Evolutionary conservation across 352 stramenopile genomes (phyloP).

Genomic region (Phytopythium delawarense): DNA sequence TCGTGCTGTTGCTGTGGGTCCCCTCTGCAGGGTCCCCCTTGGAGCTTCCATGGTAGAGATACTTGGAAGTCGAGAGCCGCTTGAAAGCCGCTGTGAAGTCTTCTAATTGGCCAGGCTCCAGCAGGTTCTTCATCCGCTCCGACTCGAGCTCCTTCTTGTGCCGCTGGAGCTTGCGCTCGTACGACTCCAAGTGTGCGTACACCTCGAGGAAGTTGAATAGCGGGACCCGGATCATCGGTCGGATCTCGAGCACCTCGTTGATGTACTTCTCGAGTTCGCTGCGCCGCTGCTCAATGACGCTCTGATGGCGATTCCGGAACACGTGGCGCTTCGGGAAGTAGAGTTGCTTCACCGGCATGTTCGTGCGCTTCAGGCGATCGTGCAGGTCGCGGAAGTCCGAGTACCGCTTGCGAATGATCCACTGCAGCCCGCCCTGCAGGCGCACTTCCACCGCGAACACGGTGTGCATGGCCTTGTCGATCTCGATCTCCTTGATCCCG

Average conservation of each 20-base stretch:
- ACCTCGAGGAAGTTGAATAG: constrained; percentile 89
- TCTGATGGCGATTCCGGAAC: constrained; percentile 81
- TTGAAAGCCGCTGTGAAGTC: constrained; percentile 79
- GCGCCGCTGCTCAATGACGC: constrained; percentile 81
- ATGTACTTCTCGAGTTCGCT: constrained; percentile 87
- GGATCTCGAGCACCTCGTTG: constrained; percentile 81
- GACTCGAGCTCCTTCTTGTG: constrained; percentile 87
- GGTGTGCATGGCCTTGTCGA: constrained; percentile 80
- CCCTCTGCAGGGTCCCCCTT: constrained; percentile 23
- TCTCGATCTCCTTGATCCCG: constrained; percentile 71
- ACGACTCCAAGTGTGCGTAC: constrained; percentile 85
- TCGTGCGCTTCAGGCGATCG: constrained; percentile 78
- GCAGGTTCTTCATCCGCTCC: constrained; percentile 85
- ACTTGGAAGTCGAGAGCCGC: constrained; percentile 79
- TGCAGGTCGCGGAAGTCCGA: constrained; percentile 87
- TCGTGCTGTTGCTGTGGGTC: constrained; percentile 13
- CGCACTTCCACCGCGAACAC: constrained; percentile 79
- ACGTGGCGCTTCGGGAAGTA: constrained; percentile 85
- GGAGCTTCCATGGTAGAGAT: constrained; percentile 65
- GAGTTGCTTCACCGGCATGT: constrained; percentile 67
- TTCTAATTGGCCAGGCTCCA: constrained; percentile 51
- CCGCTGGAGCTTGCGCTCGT: constrained; percentile 77
- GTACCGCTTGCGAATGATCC: constrained; percentile 88
- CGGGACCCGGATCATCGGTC: constrained; percentile 72
- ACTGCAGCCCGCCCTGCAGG: constrained; percentile 76